Conservation (phyloP, 139 green algal species). For the Volvox africanus region DNA sequence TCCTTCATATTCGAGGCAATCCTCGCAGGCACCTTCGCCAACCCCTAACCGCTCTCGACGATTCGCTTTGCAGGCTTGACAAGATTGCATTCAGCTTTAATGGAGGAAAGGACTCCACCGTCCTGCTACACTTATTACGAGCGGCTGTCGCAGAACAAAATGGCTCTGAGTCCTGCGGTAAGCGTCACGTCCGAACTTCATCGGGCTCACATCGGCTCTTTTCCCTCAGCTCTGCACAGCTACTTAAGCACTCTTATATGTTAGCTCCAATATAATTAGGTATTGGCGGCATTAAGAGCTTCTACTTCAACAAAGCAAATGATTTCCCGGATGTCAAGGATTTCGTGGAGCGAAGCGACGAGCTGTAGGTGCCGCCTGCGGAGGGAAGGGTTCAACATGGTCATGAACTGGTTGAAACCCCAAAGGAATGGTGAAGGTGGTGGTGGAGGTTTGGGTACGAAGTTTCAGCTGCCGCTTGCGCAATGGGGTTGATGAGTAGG, state of each 20-base stretch:
- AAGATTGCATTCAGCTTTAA: constrained; percentile 94
- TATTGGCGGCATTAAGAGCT: constrained; percentile 77
- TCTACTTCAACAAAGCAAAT: constrained; percentile 81
- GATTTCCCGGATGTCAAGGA: constrained; percentile 85
- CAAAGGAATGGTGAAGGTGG: too few relatives aligned
- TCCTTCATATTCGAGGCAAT: too few relatives aligned
- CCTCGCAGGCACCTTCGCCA: not conserved
- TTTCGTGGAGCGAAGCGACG: constrained; percentile 58
- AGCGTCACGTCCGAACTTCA: too few relatives aligned
- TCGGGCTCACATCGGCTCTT: not conserved
- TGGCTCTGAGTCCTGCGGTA: not conserved
- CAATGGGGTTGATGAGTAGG: too few relatives aligned
- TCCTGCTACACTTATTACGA: constrained; percentile 92
- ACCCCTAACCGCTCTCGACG: not conserved
- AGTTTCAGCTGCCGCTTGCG: too few relatives aligned
- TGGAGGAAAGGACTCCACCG: constrained; percentile 94
- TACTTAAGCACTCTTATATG: too few relatives aligned
- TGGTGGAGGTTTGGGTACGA: too few relatives aligned
- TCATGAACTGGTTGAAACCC: too few relatives aligned
- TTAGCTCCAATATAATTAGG: constrained; percentile 20
- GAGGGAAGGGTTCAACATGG: not conserved
- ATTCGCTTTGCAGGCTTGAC: constrained; percentile 55
- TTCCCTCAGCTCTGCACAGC: too few relatives aligned
- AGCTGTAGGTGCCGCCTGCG: constrained; percentile 40
- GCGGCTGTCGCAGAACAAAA: constrained; percentile 33